Evolutionary conservation across 495 filamentous ascomycete species (phyloP).

Genomic region (Sporormia fimetaria): DNA sequence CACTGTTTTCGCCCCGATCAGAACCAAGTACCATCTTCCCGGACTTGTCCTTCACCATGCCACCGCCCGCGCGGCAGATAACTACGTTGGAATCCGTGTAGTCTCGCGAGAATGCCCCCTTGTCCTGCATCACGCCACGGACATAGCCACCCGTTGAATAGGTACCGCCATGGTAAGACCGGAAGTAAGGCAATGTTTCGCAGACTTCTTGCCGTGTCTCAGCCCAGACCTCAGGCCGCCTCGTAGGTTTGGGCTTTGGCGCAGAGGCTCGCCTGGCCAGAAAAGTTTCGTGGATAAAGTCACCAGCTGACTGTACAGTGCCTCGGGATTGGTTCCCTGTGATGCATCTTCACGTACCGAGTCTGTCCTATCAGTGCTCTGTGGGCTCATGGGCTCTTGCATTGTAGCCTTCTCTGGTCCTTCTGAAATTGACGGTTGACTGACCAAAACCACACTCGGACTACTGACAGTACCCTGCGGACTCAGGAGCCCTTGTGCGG

Average conservation of each 20-base stretch:
- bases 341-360: too few relatives aligned
- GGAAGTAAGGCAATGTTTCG: slow-evolving; percentile 58
- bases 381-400: too few relatives aligned
- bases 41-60: slow-evolving; percentile 22
- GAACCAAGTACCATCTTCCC: slow-evolving; percentile 18
- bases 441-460: too few relatives aligned
- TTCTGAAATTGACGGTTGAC: too few relatives aligned
- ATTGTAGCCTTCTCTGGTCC: too few relatives aligned
- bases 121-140: slow-evolving; percentile 52
- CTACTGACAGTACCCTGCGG: too few relatives aligned
- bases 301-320: too few relatives aligned
- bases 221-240: slow-evolving; percentile 47
- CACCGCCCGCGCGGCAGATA: slow-evolving; percentile 39
- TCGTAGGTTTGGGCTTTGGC: slow-evolving; percentile 32
- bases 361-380: too few relatives aligned
- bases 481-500: too few relatives aligned
- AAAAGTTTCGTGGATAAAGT: too few relatives aligned
- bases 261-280: too few relatives aligned
- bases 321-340: too few relatives aligned
- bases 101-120: slow-evolving; percentile 43
- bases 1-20: slow-evolving; percentile 23
- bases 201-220: slow-evolving; percentile 50
- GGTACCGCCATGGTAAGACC: slow-evolving; percentile 47
- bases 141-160: slow-evolving; percentile 40
- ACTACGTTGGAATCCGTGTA: slow-evolving; percentile 53